phyloP scores from a whole-genome alignment of 164 flowering plant genomes.

The grape (Vitis vinifera) region DNA sequence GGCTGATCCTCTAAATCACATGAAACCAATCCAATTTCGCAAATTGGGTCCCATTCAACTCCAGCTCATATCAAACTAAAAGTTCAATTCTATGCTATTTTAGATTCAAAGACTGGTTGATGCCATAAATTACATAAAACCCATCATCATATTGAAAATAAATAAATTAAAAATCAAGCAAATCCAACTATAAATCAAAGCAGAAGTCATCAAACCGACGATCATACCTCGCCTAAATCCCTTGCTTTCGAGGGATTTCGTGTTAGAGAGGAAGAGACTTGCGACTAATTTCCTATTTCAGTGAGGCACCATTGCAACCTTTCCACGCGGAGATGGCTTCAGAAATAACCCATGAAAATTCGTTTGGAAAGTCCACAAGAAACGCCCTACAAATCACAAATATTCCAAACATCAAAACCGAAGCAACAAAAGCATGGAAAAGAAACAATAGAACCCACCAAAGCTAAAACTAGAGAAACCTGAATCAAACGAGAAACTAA shows the following conservation, averaged over 20 bases:
- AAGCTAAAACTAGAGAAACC: not conserved
- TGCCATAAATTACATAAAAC: not conserved
- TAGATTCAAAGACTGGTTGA: not conserved
- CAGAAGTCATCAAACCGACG: not conserved
- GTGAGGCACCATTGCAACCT: not conserved
- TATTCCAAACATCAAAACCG: not conserved
- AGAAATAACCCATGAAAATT: constrained; percentile 4
- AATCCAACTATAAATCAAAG: not conserved
- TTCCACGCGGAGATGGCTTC: constrained; percentile 6
- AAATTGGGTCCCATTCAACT: too few relatives aligned
- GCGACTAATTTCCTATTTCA: not conserved
- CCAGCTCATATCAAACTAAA: too few relatives aligned
- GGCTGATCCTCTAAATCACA: too few relatives aligned
- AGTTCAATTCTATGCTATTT: too few relatives aligned
- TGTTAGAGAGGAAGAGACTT: not conserved
- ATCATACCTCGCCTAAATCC: constrained; percentile 15
- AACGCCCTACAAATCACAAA: constrained; percentile 6
- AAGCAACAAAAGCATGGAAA: not conserved
- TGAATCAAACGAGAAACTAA: not conserved
- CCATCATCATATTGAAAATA: not conserved
- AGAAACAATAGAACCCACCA: not conserved
- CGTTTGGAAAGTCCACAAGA: constrained; percentile 5
- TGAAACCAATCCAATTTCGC: not conserved
- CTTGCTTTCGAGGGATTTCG: constrained; percentile 13
- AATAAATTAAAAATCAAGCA: not conserved